phyloP scores from a whole-genome alignment of 1,284 basidiomycete genomes.

The Anthracocystis walkeri region DNA sequence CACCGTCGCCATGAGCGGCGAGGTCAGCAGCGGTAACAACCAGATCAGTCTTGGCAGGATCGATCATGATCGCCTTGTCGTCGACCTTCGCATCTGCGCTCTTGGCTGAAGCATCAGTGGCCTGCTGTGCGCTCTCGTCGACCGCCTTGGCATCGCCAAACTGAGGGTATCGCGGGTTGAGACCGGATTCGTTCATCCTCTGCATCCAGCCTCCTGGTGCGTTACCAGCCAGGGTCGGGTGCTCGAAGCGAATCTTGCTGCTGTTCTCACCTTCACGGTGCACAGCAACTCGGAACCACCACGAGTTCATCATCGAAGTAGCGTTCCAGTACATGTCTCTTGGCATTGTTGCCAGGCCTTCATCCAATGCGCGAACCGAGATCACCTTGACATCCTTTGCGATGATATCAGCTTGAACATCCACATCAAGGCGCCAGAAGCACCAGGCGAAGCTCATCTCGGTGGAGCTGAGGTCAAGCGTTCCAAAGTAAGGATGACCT shows the following conservation, averaged over 20 bases:
- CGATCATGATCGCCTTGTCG: constrained; percentile 60
- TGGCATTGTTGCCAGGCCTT: constrained; percentile 73
- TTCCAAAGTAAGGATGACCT: constrained; percentile 69
- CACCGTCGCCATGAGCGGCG: constrained; percentile 71
- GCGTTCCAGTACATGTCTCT: constrained; percentile 73
- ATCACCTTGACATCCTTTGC: constrained; percentile 72
- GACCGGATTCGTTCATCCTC: constrained; percentile 73
- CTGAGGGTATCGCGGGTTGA: constrained; percentile 72
- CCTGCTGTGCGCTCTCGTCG: not conserved
- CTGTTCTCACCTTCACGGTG: constrained; percentile 68
- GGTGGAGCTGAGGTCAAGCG: constrained; percentile 73
- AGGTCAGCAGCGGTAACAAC: constrained; percentile 74
- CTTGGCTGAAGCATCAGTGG: not conserved
- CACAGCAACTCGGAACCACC: constrained; percentile 76
- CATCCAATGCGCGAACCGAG: constrained; percentile 76
- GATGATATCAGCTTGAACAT: constrained; percentile 69
- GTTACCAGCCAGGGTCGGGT: constrained; percentile 75
- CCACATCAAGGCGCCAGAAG: constrained; percentile 75
- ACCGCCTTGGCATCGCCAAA: constrained; percentile 31
- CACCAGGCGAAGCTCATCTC: constrained; percentile 78
- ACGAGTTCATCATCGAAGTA: constrained; percentile 75
- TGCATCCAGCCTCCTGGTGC: constrained; percentile 77
- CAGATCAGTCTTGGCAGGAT: constrained; percentile 67
- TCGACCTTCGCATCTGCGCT: constrained; percentile 6
- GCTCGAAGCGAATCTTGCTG: constrained; percentile 74